phyloP scores from a whole-genome alignment of 179 eudicot species.

The Silene vulgaris region DNA sequence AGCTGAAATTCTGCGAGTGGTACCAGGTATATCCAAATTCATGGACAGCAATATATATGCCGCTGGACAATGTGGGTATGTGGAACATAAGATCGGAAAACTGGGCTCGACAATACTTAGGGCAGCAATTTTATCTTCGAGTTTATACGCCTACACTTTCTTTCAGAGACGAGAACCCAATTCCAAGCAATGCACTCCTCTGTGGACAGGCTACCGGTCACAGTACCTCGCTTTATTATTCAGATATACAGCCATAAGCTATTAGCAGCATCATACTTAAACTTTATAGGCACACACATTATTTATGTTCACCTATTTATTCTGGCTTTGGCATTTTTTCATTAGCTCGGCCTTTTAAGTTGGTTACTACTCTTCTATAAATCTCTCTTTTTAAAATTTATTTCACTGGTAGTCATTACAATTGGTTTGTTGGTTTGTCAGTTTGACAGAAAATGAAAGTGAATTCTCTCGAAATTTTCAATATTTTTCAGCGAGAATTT shows the following conservation, averaged over 20 bases:
- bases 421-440: background rate
- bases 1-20: background rate
- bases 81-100: constrained; percentile 79
- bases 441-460: background rate
- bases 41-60: constrained; percentile 84
- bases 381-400: too few relatives aligned
- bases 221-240: constrained; percentile 35
- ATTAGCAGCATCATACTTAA: background rate
- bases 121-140: constrained; percentile 77
- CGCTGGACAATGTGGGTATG: constrained; percentile 80
- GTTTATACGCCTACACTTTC: constrained; percentile 61
- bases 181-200: constrained; percentile 76
- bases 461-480: background rate
- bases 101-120: constrained; percentile 85
- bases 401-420: too few relatives aligned
- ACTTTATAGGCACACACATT: background rate
- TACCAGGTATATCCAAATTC: constrained; percentile 75
- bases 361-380: too few relatives aligned
- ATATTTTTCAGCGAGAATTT: background rate
- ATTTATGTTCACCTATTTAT: background rate
- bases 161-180: constrained; percentile 71
- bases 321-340: background rate
- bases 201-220: constrained; percentile 72
- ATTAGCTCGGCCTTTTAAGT: background rate
- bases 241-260: constrained; percentile 7